A percentile compares a stretch with the other conserved stretches of the same genome.
These are phyloP conservation scores for Pholiota conissans DNA, from an alignment of 768 basidiomycete species.

Conservation along the genomic window DNA sequence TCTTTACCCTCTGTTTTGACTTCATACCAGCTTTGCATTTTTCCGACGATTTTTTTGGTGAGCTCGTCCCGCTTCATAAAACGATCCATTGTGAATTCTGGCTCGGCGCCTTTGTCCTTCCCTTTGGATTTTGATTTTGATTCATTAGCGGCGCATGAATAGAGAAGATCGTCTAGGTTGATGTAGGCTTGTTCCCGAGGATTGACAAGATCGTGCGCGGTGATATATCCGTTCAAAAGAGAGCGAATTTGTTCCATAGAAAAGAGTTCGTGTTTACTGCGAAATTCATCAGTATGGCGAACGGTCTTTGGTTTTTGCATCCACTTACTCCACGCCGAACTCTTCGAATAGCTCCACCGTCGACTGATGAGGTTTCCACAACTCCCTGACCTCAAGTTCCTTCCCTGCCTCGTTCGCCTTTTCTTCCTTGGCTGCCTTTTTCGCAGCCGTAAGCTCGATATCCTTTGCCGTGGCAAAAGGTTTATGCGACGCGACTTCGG, in stretches of 20 bases:
- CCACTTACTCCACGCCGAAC: conserved; percentile 59
- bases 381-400: conserved; percentile 61
- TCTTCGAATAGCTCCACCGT: conserved; percentile 63
- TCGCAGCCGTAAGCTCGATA: conserved; percentile 61
- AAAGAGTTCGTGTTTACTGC: conserved; percentile 56
- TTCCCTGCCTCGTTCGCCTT: conserved; percentile 42
- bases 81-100: conserved; percentile 27
- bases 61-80: conserved; percentile 72
- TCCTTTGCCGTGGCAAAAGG: conserved; percentile 64
- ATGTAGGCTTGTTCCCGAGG: conserved; percentile 66
- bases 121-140: conserved; percentile 30
- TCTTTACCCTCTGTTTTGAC: conserved; percentile 56
- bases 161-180: conserved; percentile 57
- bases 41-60: conserved; percentile 47
- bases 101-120: conserved; percentile 28
- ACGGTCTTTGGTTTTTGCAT: not conserved
- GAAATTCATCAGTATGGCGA: not conserved
- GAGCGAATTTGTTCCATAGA: conserved; percentile 54
- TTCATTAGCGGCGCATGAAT: conserved; percentile 36
- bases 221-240: conserved; percentile 63
- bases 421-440: conserved; percentile 55
- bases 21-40: conserved; percentile 82
- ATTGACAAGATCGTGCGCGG: conserved; percentile 62
- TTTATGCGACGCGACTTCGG: conserved; percentile 51
- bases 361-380: conserved; percentile 73